phyloP scores from a whole-genome alignment of 768 basidiomycete genomes.

The Coprinopsis sp. region DNA sequence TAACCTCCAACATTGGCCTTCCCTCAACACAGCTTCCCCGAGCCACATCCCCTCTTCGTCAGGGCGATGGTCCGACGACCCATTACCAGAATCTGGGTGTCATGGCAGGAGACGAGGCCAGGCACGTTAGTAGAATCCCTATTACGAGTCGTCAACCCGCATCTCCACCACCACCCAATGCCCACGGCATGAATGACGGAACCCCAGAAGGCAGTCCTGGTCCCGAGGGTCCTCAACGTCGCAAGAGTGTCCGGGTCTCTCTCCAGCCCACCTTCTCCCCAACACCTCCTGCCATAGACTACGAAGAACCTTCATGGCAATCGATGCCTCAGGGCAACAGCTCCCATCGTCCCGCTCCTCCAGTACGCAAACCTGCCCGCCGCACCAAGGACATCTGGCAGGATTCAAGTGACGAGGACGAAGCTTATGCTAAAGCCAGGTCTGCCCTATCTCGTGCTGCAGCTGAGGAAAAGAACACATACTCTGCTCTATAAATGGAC shows the following conservation, averaged over 20 bases:
- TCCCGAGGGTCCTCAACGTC: slow-evolving; percentile 24
- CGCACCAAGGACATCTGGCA: slow-evolving; percentile 41
- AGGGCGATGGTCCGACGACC: not conserved
- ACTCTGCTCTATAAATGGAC: too few relatives aligned
- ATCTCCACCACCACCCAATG: not conserved
- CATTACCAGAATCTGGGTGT: too few relatives aligned
- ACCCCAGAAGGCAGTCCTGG: not conserved
- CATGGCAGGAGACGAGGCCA: too few relatives aligned
- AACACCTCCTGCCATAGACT: slow-evolving; percentile 60
- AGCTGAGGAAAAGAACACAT: slow-evolving; percentile 36
- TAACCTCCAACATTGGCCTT: slow-evolving; percentile 10
- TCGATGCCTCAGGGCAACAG: slow-evolving; percentile 19
- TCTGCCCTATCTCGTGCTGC: slow-evolving; percentile 44
- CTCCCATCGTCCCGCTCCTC: slow-evolving; percentile 1
- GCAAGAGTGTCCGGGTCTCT: slow-evolving; percentile 78
- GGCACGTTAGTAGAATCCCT: too few relatives aligned
- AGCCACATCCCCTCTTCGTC: not conserved
- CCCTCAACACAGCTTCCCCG: not conserved
- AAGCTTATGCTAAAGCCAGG: slow-evolving; percentile 57
- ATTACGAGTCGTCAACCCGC: slow-evolving; percentile 1
- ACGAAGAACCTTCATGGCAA: slow-evolving; percentile 39
- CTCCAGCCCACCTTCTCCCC: slow-evolving; percentile 72
- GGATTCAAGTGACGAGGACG: slow-evolving; percentile 75
- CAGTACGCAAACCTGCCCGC: not conserved
- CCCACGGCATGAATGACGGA: not conserved